phyloP scores from a whole-genome alignment of 2,329 filamentous ascomycete genomes.

The Fusarium sp. region DNA sequence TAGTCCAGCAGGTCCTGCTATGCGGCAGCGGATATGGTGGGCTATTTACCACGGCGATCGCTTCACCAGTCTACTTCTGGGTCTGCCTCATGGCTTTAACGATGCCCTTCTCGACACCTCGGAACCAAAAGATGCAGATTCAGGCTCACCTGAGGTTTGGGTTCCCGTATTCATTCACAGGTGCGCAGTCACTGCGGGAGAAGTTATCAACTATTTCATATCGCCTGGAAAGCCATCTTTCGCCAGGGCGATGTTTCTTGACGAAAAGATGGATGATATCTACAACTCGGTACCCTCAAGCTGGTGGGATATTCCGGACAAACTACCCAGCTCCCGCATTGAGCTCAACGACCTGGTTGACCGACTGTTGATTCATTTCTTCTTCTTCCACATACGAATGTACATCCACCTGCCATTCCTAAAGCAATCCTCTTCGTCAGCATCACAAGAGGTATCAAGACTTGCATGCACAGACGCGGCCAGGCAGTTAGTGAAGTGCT shows the following conservation, averaged over 20 bases:
- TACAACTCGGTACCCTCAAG: not conserved
- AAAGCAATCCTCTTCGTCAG: not conserved
- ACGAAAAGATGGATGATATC: not conserved
- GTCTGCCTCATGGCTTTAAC: not conserved
- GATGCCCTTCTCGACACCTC: not conserved
- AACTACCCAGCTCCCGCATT: not conserved
- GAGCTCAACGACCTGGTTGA: not conserved
- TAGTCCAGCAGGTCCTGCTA: not conserved
- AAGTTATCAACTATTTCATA: not conserved
- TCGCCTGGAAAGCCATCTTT: not conserved
- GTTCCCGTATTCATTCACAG: not conserved
- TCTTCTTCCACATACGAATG: not conserved
- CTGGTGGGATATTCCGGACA: not conserved
- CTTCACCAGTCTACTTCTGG: not conserved
- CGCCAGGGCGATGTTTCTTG: not conserved
- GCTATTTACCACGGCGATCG: not conserved
- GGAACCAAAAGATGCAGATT: not conserved
- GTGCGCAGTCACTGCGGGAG: not conserved
- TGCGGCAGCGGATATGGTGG: not conserved
- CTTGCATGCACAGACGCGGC: not conserved
- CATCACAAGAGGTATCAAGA: not conserved
- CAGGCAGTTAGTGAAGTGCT: not conserved
- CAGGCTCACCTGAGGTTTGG: not conserved
- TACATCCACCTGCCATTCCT: not conserved
- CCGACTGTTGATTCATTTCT: not conserved